These are phyloP conservation scores for Scheffersomyces cryptocercus DNA, from an alignment of 1,139 yeast species.

Conservation along the genomic window DNA sequence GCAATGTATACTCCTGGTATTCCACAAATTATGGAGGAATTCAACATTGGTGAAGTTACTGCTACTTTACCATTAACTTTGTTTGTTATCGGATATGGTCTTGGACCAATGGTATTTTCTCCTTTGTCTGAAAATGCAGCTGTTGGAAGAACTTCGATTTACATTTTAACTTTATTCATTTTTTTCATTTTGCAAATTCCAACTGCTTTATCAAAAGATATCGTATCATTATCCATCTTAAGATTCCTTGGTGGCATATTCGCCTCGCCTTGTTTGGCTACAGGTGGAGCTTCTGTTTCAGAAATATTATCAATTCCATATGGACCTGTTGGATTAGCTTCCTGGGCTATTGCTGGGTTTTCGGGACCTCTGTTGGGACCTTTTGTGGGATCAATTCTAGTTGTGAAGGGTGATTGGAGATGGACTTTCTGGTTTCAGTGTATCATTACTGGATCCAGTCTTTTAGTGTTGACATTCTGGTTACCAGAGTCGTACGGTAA, in stretches of 20 bases:
- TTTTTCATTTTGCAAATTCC: slow-evolving; percentile 35
- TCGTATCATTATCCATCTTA: slow-evolving; percentile 32
- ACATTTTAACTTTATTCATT: slow-evolving; percentile 28
- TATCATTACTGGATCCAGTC: slow-evolving; percentile 28
- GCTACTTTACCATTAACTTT: slow-evolving; percentile 37
- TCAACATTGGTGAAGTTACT: slow-evolving; percentile 22
- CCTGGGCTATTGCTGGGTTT: slow-evolving; percentile 38
- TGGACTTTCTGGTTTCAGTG: slow-evolving; percentile 44
- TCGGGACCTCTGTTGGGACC: slow-evolving; percentile 44
- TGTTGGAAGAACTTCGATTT: slow-evolving; percentile 54
- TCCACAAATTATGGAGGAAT: slow-evolving; percentile 28
- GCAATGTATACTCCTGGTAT: slow-evolving; percentile 62
- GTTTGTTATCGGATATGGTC: slow-evolving; percentile 41
- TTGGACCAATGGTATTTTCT: slow-evolving; percentile 40
- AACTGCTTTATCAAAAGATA: slow-evolving; percentile 29
- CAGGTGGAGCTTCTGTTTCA: slow-evolving; percentile 39
- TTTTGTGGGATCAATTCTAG: slow-evolving; percentile 33
- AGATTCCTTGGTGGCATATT: slow-evolving; percentile 37
- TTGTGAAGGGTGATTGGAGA: slow-evolving; percentile 33
- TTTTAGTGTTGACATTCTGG: slow-evolving; percentile 24
- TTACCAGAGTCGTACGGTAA: slow-evolving; percentile 40
- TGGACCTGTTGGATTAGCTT: slow-evolving; percentile 33
- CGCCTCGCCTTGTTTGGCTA: slow-evolving; percentile 37
- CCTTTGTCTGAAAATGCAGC: slow-evolving; percentile 41
- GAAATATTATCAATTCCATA: slow-evolving; percentile 29